These are phyloP conservation scores for Prunus persica DNA, from an alignment of 306 rosid species.

Conservation along the genomic window DNA sequence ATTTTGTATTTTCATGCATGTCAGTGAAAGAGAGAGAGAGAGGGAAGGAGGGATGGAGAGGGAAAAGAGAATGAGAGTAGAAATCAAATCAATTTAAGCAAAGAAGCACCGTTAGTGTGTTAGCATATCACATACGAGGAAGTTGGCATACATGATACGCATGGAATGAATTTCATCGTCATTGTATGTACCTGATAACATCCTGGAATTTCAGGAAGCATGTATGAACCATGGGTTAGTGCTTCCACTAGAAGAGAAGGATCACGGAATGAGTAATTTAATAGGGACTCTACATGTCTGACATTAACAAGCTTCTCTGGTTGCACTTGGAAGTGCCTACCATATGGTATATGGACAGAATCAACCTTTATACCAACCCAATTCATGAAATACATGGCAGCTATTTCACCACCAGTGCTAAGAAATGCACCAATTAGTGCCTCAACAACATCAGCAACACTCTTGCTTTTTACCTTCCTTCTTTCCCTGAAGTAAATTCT, in stretches of 20 bases:
- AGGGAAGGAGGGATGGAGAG: not conserved
- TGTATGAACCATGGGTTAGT: constrained; percentile 86
- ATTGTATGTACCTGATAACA: constrained; percentile 68
- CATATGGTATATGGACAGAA: constrained; percentile 39
- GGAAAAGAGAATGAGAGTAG: not conserved
- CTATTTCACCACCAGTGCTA: constrained; percentile 64
- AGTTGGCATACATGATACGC: not conserved
- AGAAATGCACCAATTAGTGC: constrained; percentile 90
- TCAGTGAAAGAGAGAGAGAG: not conserved
- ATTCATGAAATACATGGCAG: constrained; percentile 63
- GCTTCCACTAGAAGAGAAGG: constrained; percentile 74
- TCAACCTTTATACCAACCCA: constrained; percentile 68
- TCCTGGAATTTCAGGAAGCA: constrained; percentile 78
- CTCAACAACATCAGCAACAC: constrained; percentile 84
- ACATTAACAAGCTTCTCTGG: constrained; percentile 48
- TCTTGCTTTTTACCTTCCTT: constrained; percentile 51
- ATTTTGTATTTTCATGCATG: not conserved
- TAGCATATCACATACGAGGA: too few relatives aligned
- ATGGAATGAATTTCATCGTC: not conserved
- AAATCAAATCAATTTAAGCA: not conserved
- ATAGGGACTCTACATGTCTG: constrained; percentile 38
- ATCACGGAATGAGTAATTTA: constrained; percentile 62
- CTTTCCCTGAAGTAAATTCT: constrained; percentile 37
- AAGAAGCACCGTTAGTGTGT: not conserved
- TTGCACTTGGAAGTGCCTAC: constrained; percentile 34